Percentiles rank a stretch among this genome's conserved stretches.
These are phyloP conservation scores for Tylopilus sp. DNA, from an alignment of 768 basidiomycete species.

Conservation along the genomic window DNA sequence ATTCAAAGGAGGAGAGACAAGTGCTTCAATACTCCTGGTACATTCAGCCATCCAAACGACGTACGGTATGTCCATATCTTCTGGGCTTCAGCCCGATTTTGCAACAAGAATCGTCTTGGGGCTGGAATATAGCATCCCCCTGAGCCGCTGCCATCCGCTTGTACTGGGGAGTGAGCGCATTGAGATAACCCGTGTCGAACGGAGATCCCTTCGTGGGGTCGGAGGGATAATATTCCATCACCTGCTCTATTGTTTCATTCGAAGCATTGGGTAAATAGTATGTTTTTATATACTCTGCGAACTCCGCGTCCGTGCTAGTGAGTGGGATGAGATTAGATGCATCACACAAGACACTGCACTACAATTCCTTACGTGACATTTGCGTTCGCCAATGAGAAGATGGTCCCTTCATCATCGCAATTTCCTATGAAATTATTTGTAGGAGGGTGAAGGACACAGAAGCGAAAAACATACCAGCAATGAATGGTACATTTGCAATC, in stretches of 20 bases:
- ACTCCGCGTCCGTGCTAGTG: neutral
- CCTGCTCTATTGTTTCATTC: slow-evolving; percentile 15
- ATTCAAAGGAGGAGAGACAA: too few relatives aligned
- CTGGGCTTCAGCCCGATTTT: slow-evolving; percentile 31
- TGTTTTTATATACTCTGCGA: neutral
- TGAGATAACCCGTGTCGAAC: slow-evolving; percentile 44
- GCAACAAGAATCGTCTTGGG: slow-evolving; percentile 39
- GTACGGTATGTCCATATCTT: slow-evolving; percentile 35
- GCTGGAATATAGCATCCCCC: slow-evolving; percentile 51
- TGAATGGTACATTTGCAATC: too few relatives aligned
- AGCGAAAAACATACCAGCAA: too few relatives aligned
- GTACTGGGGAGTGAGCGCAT: slow-evolving; percentile 34
- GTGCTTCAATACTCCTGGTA: too few relatives aligned
- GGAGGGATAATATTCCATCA: slow-evolving; percentile 35
- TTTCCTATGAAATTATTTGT: too few relatives aligned
- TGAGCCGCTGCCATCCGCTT: slow-evolving; percentile 43
- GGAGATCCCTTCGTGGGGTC: slow-evolving; percentile 49
- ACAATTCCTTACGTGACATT: neutral
- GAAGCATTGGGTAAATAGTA: slow-evolving; percentile 30
- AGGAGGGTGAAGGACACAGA: too few relatives aligned
- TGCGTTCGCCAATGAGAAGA: slow-evolving; percentile 29
- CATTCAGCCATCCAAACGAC: neutral
- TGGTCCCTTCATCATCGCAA: slow-evolving; percentile 40
- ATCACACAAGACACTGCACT: too few relatives aligned
- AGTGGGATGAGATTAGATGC: neutral